Conservation (phyloP, 2,329 filamentous ascomycete species). For the Talaromyces sp. region DNA sequence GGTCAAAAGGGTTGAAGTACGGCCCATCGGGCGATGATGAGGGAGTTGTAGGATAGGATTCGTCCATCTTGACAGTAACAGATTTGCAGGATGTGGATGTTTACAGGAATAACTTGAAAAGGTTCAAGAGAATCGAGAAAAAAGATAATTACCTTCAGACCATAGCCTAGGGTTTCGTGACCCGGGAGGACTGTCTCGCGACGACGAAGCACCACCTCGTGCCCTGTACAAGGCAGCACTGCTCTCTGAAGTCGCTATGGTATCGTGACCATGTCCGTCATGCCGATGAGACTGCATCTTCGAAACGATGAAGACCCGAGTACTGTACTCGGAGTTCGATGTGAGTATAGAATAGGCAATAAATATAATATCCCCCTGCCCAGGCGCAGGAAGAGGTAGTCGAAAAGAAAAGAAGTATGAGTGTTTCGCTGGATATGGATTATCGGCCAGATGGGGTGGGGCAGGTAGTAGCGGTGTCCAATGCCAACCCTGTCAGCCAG, state of each 20-base stretch:
- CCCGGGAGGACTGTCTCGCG: conserved; percentile 31
- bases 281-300: conserved; percentile 41
- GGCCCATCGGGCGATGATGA: conserved; percentile 5
- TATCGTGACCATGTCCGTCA: conserved; percentile 38
- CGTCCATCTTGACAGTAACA: conserved; percentile 21
- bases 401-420: neutral
- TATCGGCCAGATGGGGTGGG: conserved; percentile 12
- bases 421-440: conserved; percentile 1
- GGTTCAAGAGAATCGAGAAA: neutral
- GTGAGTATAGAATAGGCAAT: neutral
- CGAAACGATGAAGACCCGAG: neutral
- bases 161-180: conserved; percentile 35
- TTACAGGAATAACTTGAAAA: conserved; percentile 5
- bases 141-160: conserved; percentile 40
- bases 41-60: conserved; percentile 17
- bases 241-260: conserved; percentile 26
- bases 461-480: conserved; percentile 14
- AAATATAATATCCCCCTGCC: neutral
- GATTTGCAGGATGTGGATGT: conserved; percentile 13
- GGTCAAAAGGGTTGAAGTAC: conserved; percentile 21
- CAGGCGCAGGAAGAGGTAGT: neutral
- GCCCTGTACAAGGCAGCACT: conserved; percentile 25
- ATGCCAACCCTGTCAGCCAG: conserved; percentile 9
- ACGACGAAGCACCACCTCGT: conserved; percentile 32
- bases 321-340: neutral